These are phyloP conservation scores for Neonectria faginata DNA, from an alignment of 2,329 filamentous ascomycete genomes.

Conservation along the genomic window DNA sequence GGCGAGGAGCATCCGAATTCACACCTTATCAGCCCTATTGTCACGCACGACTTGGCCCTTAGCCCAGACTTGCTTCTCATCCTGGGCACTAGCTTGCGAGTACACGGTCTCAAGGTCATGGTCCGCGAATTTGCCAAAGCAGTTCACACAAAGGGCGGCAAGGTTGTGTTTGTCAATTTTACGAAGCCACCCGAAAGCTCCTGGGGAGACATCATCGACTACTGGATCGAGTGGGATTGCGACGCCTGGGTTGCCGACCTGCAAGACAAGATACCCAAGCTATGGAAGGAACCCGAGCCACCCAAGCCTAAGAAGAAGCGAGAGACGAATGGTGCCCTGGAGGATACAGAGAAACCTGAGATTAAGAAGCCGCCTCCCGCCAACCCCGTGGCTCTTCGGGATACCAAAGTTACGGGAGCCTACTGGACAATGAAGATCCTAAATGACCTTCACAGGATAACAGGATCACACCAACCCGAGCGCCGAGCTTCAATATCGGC, in stretches of 20 bases:
- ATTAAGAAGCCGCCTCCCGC: slow-evolving; percentile 50
- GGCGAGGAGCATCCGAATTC: slow-evolving; percentile 78
- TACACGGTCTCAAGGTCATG: slow-evolving; percentile 78
- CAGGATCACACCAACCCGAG: slow-evolving; percentile 39
- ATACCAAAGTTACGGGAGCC: slow-evolving; percentile 60
- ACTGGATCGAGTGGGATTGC: slow-evolving; percentile 80
- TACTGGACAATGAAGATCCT: slow-evolving; percentile 59
- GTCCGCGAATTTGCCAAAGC: slow-evolving; percentile 78
- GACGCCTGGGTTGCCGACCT: slow-evolving; percentile 78
- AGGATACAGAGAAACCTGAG: slow-evolving; percentile 44
- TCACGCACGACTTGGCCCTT: slow-evolving; percentile 74
- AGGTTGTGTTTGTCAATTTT: slow-evolving; percentile 79
- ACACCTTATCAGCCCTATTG: slow-evolving; percentile 74
- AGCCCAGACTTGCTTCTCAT: slow-evolving; percentile 76
- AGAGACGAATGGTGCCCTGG: slow-evolving; percentile 43
- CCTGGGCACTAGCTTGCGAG: slow-evolving; percentile 76
- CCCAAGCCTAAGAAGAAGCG: slow-evolving; percentile 55
- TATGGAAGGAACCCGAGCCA: slow-evolving; percentile 68
- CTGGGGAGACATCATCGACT: slow-evolving; percentile 80
- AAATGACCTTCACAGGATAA: slow-evolving; percentile 53
- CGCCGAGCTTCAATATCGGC: slow-evolving; percentile 36
- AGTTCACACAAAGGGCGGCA: slow-evolving; percentile 75
- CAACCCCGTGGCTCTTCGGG: slow-evolving; percentile 58
- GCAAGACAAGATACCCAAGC: slow-evolving; percentile 66
- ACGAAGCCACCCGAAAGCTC: slow-evolving; percentile 78